Base-by-base conservation (phyloP, 2,329 filamentous ascomycete genomes). In the Fusarium continuum region DNA sequence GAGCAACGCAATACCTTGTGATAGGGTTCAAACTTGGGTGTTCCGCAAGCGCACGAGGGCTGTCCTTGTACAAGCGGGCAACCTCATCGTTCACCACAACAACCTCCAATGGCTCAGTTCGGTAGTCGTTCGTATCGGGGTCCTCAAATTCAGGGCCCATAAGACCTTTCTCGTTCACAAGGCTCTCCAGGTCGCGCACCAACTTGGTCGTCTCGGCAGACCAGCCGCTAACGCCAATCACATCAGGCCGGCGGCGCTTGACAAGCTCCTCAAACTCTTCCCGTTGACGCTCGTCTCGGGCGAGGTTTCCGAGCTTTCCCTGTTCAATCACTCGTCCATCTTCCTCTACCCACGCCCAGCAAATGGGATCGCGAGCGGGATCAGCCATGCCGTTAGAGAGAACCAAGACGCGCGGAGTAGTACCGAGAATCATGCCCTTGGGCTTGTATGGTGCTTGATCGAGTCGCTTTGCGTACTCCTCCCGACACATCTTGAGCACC, bases 371-470 rank as follows among this genome's bases (percentile, higher is more conserved):
- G 32, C 92, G 87, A 50, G 77, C 79, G 14, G 84, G 80, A 67
- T 91, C 87, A 13, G 91, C 92, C 75, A 89, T 88, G 49, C 95
- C 95, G 69, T 93, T 96, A 4, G 93, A 94, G 19, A 99, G 78
- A 5, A 93, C 87, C 41, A 99, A 84, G 6, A 97, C 92, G 26
- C 94, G 90, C 39, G 95, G 93, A 7, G 90, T 85, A 1, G 93
- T 97, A 22, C 95, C 95, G 32, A 96, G 82, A 17, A 93, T 85
- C 86, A 97, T 92, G 9, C 93, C 93, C 77, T 94, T 93, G 6
- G 95, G 93, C 76, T 97, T 97, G 79, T 93, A 96, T 0, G 95
- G 95, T 8, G 95, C 93, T 77, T 99, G 95, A 71, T 99, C 95
- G 20, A 99, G 86, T 74, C 93, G 91, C 76, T 91, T 89, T 36